Conservation (phyloP, 495 filamentous ascomycete genomes). For the Pyrenula massariospora region DNA sequence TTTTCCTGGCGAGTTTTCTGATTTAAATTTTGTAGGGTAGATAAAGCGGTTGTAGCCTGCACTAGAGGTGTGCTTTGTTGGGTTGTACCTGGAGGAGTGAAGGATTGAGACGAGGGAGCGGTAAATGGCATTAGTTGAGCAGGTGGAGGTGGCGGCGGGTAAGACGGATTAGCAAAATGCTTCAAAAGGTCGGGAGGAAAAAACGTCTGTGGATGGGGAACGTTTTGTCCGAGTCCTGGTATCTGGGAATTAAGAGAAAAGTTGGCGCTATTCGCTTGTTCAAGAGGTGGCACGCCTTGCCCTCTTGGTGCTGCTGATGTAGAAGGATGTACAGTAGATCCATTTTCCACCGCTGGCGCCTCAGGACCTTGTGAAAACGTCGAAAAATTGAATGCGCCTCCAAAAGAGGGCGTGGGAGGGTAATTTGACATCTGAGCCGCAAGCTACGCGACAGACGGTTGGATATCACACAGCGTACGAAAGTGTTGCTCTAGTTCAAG, state of each 20-base stretch:
- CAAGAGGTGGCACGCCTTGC: slow-evolving; percentile 1
- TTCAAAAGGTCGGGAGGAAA: slow-evolving; percentile 19
- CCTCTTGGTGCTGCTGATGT: background rate
- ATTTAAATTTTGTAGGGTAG: background rate
- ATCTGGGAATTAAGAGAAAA: slow-evolving; percentile 19
- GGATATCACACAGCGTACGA: too few relatives aligned
- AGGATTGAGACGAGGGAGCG: slow-evolving; percentile 11
- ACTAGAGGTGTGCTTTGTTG: background rate
- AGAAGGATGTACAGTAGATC: too few relatives aligned
- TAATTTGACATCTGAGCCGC: slow-evolving; percentile 46
- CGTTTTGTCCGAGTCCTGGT: slow-evolving; percentile 12
- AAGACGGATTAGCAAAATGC: slow-evolving; percentile 13
- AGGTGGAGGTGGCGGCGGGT: slow-evolving; percentile 15
- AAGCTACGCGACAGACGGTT: too few relatives aligned
- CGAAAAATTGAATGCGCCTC: slow-evolving; percentile 17
- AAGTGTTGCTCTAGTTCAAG: too few relatives aligned
- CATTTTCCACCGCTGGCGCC: background rate
- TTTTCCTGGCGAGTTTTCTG: slow-evolving; percentile 12
- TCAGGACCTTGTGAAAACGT: background rate
- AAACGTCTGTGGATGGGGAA: slow-evolving; percentile 3
- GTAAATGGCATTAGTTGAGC: slow-evolving; percentile 14
- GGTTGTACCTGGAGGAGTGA: background rate
- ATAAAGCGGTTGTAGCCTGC: background rate
- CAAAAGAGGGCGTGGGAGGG: slow-evolving; percentile 39
- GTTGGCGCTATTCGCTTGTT: slow-evolving; percentile 12